Evolutionary conservation across 2,329 filamentous ascomycete genomes (phyloP).

Genomic region (Apiospora malaysiana): DNA sequence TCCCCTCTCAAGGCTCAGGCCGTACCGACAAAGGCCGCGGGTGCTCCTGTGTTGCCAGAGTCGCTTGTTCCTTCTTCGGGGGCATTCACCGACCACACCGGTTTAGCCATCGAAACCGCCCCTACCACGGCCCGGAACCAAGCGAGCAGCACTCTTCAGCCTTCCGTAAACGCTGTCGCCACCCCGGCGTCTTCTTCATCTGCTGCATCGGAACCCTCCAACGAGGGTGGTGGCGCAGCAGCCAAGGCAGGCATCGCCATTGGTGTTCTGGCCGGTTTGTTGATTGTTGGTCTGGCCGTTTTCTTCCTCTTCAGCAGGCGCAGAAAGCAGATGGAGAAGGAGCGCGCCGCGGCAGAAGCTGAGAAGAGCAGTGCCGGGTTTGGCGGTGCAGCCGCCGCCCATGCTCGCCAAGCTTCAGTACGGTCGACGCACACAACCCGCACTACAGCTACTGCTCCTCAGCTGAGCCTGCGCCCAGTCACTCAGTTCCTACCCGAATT

Average conservation of each 20-base stretch:
- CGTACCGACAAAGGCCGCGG: conserved; percentile 21
- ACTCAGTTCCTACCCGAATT: conserved; percentile 82
- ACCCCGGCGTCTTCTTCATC: conserved; percentile 34
- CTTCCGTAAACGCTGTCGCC: conserved; percentile 24
- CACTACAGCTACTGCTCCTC: conserved; percentile 68
- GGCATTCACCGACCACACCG: conserved; percentile 36
- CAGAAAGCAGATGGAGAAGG: conserved; percentile 68
- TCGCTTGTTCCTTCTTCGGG: conserved; percentile 33
- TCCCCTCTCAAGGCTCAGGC: conserved; percentile 21
- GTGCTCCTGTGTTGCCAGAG: conserved; percentile 30
- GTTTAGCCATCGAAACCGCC: conserved; percentile 37
- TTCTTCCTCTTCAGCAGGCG: conserved; percentile 74
- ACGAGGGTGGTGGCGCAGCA: conserved; percentile 35
- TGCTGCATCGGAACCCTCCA: conserved; percentile 30
- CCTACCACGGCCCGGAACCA: conserved; percentile 33
- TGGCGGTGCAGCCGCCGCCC: conserved; percentile 36
- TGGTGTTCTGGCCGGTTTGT: conserved; percentile 75
- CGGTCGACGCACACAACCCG: conserved; percentile 41
- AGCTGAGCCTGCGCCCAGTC: conserved; percentile 82
- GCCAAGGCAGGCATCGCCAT: conserved; percentile 84
- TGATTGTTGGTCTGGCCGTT: conserved; percentile 68
- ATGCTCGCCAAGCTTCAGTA: conserved; percentile 29
- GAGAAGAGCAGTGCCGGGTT: conserved; percentile 65
- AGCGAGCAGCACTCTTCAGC: conserved; percentile 32
- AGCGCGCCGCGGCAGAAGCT: conserved; percentile 57